phyloP scores from a whole-genome alignment of 768 basidiomycete genomes.

The Polyporus arcularius region DNA sequence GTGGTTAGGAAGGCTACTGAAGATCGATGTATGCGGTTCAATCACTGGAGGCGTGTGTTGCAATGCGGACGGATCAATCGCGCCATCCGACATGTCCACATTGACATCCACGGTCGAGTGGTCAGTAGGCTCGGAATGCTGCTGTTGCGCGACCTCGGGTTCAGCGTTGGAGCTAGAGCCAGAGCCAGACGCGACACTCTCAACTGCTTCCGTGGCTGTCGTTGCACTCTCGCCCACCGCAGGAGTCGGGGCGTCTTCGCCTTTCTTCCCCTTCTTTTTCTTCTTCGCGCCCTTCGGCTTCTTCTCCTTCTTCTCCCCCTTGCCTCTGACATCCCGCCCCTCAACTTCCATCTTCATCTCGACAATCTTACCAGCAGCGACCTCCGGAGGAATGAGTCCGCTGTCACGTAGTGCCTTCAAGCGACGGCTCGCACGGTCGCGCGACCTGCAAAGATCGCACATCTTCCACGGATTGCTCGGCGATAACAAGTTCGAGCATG shows the following conservation, averaged over 20 bases:
- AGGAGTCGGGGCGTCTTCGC: neutral
- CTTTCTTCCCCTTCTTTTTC: neutral
- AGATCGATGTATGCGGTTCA: neutral
- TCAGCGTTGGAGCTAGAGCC: neutral
- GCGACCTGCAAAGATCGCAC: slow-evolving; percentile 48
- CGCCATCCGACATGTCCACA: neutral
- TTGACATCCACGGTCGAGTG: neutral
- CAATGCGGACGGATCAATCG: slow-evolving; percentile 1
- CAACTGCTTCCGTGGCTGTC: neutral
- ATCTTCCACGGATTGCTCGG: slow-evolving; percentile 48
- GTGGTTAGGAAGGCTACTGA: neutral
- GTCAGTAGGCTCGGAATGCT: neutral
- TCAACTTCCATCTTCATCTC: slow-evolving; percentile 9
- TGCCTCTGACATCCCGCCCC: slow-evolving; percentile 1
- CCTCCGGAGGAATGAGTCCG: slow-evolving; percentile 19
- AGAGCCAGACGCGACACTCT: neutral
- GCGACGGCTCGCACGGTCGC: slow-evolving; percentile 34
- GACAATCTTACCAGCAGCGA: slow-evolving; percentile 8
- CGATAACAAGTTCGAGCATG: slow-evolving; percentile 46
- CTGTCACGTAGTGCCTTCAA: slow-evolving; percentile 33
- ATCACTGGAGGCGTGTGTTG: neutral
- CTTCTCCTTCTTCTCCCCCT: slow-evolving; percentile 7
- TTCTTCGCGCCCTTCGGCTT: slow-evolving; percentile 8
- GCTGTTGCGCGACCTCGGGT: neutral
- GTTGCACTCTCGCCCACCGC: neutral